Conservation (phyloP, 345 rosid species). For the Anastatica hierochuntica region DNA sequence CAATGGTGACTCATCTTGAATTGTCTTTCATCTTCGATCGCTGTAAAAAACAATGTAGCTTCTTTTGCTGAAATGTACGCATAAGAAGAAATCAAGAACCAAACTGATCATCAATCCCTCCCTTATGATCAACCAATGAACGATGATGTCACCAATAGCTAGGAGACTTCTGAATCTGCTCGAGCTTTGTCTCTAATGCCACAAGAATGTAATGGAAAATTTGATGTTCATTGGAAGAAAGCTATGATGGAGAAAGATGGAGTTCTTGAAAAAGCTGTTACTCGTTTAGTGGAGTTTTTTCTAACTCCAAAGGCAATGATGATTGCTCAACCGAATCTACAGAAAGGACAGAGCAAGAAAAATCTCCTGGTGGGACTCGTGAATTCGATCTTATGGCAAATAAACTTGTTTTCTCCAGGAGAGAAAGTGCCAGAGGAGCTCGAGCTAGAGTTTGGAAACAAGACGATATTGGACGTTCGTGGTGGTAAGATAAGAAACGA, state of each 20-base stretch:
- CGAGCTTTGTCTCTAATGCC: slow-evolving; percentile 14
- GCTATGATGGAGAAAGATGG: too few species aligned
- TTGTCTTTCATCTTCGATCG: too few species aligned
- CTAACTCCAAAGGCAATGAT: slow-evolving; percentile 14
- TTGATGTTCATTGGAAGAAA: too few species aligned
- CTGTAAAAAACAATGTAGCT: slow-evolving; percentile 55
- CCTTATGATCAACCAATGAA: slow-evolving; percentile 23
- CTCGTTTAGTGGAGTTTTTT: slow-evolving; percentile 18
- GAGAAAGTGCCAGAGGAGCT: slow-evolving; percentile 26
- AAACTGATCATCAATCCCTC: slow-evolving; percentile 17
- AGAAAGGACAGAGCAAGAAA: too few species aligned
- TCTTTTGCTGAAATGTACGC: slow-evolving; percentile 43
- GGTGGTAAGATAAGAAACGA: too few species aligned
- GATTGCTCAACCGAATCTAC: slow-evolving; percentile 9
- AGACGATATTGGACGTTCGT: too few species aligned
- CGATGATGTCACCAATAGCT: slow-evolving; percentile 12
- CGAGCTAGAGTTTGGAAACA: slow-evolving; percentile 25
- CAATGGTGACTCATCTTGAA: too few species aligned
- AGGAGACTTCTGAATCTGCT: slow-evolving; percentile 23
- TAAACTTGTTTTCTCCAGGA: too few species aligned
- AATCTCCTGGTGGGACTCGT: too few species aligned
- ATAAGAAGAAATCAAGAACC: slow-evolving; percentile 33
- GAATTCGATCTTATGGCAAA: slow-evolving; percentile 20
- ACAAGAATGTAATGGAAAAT: slow-evolving; percentile 2
- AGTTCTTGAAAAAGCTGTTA: slow-evolving; percentile 10